Evolutionary conservation across 1,139 yeast genomes (phyloP).

Genomic region (Lodderomyces pseudojiufengensis): DNA sequence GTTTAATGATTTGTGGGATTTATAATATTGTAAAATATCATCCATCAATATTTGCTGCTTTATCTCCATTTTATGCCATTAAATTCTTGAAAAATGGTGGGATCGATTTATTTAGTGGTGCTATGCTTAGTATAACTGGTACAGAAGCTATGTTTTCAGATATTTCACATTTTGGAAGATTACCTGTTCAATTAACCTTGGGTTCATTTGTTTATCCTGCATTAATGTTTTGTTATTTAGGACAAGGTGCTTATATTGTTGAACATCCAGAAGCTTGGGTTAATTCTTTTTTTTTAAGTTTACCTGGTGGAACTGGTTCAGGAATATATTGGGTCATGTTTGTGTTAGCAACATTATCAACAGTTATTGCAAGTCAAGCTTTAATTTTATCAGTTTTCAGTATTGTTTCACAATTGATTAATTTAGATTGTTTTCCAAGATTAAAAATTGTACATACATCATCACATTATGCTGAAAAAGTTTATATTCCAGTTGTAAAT

Average conservation of each 20-base stretch:
- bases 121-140: slow-evolving; percentile 56
- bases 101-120: slow-evolving; percentile 46
- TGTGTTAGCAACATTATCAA: slow-evolving; percentile 49
- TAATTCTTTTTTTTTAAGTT: slow-evolving; percentile 45
- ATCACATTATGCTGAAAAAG: slow-evolving; percentile 40
- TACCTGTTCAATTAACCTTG: slow-evolving; percentile 48
- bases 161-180: slow-evolving; percentile 51
- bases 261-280: slow-evolving; percentile 36
- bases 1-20: slow-evolving; percentile 44
- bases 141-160: slow-evolving; percentile 65
- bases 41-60: slow-evolving; percentile 45
- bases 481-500: slow-evolving; percentile 50
- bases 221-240: slow-evolving; percentile 49
- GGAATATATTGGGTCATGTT: slow-evolving; percentile 51
- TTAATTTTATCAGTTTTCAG: slow-evolving; percentile 54
- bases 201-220: slow-evolving; percentile 48
- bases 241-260: slow-evolving; percentile 53
- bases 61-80: slow-evolving; percentile 52
- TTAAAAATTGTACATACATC: slow-evolving; percentile 45
- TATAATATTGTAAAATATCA: slow-evolving; percentile 38
- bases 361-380: slow-evolving; percentile 60
- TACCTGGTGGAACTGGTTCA: slow-evolving; percentile 48
- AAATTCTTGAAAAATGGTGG: slow-evolving; percentile 35
- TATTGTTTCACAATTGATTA: slow-evolving; percentile 49
- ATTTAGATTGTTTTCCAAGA: slow-evolving; percentile 52